Base-by-base conservation (phyloP, 2,329 filamentous ascomycete species). In the Penicillium freii region DNA sequence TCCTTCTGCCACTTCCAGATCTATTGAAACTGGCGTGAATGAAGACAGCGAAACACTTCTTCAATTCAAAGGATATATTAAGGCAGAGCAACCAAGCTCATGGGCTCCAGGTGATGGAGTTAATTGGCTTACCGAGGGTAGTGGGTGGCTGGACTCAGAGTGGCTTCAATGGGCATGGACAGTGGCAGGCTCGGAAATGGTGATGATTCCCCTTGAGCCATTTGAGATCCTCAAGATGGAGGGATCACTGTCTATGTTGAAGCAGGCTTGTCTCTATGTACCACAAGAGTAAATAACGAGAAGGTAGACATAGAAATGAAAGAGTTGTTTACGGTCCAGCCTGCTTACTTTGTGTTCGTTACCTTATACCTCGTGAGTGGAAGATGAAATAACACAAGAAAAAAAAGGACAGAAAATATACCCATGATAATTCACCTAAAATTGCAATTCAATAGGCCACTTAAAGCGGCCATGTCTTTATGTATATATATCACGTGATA, bases 151-250 rank as follows among this genome's bases (percentile, higher is more conserved):
- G 31, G 70, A 72, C 29, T 62, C 69, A 7, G 70, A 73, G 21
- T 73, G 71, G 71, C 19, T 79, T 46, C 73, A 75, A 45, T 79
- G 77, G 77, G 73, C 74, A 25, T 78, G 75, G 71, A 71, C 73
- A 57, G 68, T 77, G 43, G 69, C 69, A 40, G 71, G 77, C 49
- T 71, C 77, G 40, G 76, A 79, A 57, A 67, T 65, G 49, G 68
- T 77, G 42, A 67, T 71, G 52, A 64, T 71, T 27, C 69, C 72
- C 0, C 69, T 71, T 48, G 67, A 75, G 51, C 73, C 75, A 27
- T 57, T 77, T 38, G 56, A 61, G 17, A 59, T 75, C 49, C 58
- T 76, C 19, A 59, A 55, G 17, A 56, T 59, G 15, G 64, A 59
- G n/a, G 64, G 65, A 9, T 57, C 62, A 29, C 55, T 65, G 34